Base-by-base conservation (phyloP, 2,329 filamentous ascomycete genomes). In the Fusarium musae region DNA sequence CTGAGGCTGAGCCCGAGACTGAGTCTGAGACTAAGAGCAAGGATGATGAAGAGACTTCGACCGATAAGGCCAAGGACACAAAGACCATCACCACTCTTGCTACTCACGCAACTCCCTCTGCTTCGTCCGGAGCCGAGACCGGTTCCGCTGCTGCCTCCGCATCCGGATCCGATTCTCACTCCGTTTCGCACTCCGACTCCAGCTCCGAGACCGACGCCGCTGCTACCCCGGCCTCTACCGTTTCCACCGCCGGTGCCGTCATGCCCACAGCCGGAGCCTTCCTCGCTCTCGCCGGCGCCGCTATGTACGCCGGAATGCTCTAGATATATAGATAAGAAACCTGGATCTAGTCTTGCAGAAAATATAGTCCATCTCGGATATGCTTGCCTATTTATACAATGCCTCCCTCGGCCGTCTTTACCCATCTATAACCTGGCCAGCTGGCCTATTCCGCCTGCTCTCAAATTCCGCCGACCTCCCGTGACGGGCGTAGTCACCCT, bases 221-320 rank as follows among this genome's bases (percentile, higher is more conserved):
- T 50, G 66, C 75, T 49, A 66, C 74, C 32, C 61, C 66, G 54
- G 68, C 64, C 34, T 52, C 68, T 28, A 62, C 73, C 40, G 59
- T 70, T 58, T 73, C 74, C 46, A 75, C 76, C 46, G 73, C 66
- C 46, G 76, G 75, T 26, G 75, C 77, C 30, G 74, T 66, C 39
- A 69, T 76, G 69, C 67, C 78, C 30, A 77, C 79, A 30, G 76
- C 73, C 44, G 77, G 56, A 16, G 75, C 77, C 34, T 59, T 78
- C 30, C 58, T 80, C 23, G 79, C 80, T 37, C 44, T 79, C 49
- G 80, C 78, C 49, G 80, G 79, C 44, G 75, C 78, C 43, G 79
- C 74, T 26, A 79, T 77, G 54, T 78, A 75, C 49, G 68, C 74
- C 52, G 79, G 76, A 32, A 62, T 81, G 44, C 39, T 80, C 47